Percentiles rank a stretch among this genome's conserved stretches.
phyloP scores from a whole-genome alignment of 495 filamentous ascomycete species.

The Penicillium alfredii region DNA sequence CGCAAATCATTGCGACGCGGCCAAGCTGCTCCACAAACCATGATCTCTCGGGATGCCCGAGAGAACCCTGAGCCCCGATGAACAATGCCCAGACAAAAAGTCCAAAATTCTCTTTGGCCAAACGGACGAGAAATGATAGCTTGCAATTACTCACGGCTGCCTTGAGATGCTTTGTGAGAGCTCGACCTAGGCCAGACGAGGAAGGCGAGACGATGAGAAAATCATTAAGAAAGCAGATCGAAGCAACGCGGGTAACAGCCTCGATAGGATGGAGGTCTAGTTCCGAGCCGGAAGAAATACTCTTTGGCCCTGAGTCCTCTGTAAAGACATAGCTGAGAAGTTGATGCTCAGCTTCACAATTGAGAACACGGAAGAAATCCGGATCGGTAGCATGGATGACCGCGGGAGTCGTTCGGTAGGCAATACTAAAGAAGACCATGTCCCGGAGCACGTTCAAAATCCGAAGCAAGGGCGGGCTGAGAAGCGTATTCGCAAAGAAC shows the following conservation, averaged over 20 bases:
- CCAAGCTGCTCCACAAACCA: conserved; percentile 30
- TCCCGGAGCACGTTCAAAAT: conserved; percentile 24
- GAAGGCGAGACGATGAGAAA: conserved; percentile 31
- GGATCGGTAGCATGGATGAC: conserved; percentile 12
- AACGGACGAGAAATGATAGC: conserved; percentile 12
- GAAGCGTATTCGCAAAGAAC: conserved; percentile 20
- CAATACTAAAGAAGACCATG: conserved; percentile 21
- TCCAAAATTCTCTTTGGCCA: conserved; percentile 19
- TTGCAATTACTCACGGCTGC: conserved; percentile 14
- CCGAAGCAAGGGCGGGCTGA: conserved; percentile 19
- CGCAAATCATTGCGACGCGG: conserved; percentile 21
- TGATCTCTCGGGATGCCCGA: conserved; percentile 19
- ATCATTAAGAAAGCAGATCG: conserved; percentile 29
- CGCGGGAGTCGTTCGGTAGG: conserved; percentile 10
- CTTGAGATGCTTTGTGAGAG: conserved; percentile 29
- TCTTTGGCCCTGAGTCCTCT: neutral
- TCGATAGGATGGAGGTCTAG: conserved; percentile 23
- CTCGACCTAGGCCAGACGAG: conserved; percentile 29
- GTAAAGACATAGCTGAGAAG: conserved; percentile 30
- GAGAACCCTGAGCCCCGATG: conserved; percentile 28
- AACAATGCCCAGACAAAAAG: conserved; percentile 30
- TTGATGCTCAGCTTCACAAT: conserved; percentile 30
- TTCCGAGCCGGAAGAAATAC: neutral
- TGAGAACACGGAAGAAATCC: conserved; percentile 28
- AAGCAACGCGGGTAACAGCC: conserved; percentile 24